A percentile compares a stretch with the other conserved stretches of the same genome.
phyloP scores from a whole-genome alignment of 352 stramenopile species.

The Stephanocyclus meneghinianus region DNA sequence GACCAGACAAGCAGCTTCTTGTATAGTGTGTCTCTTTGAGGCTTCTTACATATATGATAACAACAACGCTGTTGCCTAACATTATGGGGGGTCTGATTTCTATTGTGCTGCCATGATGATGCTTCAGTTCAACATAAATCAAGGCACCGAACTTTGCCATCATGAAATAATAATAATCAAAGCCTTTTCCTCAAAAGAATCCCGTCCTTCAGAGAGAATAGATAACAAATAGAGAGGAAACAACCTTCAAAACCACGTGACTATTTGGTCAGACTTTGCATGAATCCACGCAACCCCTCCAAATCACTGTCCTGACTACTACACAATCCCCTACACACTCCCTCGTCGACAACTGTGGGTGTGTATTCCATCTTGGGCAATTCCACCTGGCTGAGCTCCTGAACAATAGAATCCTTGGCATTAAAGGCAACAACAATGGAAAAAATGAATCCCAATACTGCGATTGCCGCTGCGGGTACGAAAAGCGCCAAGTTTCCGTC shows the following conservation, averaged over 20 bases:
- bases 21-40: too few relatives aligned
- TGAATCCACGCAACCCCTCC: slow-evolving; percentile 63
- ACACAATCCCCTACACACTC: slow-evolving; percentile 68
- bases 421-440: slow-evolving; percentile 62
- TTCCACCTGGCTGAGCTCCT: slow-evolving; percentile 30
- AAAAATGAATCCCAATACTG: slow-evolving; percentile 61
- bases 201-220: too few relatives aligned
- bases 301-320: slow-evolving; percentile 62
- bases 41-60: too few relatives aligned
- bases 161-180: too few relatives aligned
- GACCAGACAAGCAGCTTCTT: too few relatives aligned
- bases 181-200: too few relatives aligned
- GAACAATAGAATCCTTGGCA: slow-evolving; percentile 59
- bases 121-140: too few relatives aligned
- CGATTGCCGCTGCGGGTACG: slow-evolving; percentile 59
- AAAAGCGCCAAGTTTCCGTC: slow-evolving; percentile 64
- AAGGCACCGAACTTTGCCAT: too few relatives aligned
- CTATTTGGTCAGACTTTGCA: slow-evolving; percentile 43
- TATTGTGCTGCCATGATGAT: too few relatives aligned
- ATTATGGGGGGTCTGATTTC: too few relatives aligned
- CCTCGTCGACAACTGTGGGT: slow-evolving; percentile 40
- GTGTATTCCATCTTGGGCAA: slow-evolving; percentile 43
- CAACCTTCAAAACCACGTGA: background rate
- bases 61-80: too few relatives aligned
- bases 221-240: background rate